phyloP scores from a whole-genome alignment of 768 basidiomycete genomes.

The Termitomyces sp. region DNA sequence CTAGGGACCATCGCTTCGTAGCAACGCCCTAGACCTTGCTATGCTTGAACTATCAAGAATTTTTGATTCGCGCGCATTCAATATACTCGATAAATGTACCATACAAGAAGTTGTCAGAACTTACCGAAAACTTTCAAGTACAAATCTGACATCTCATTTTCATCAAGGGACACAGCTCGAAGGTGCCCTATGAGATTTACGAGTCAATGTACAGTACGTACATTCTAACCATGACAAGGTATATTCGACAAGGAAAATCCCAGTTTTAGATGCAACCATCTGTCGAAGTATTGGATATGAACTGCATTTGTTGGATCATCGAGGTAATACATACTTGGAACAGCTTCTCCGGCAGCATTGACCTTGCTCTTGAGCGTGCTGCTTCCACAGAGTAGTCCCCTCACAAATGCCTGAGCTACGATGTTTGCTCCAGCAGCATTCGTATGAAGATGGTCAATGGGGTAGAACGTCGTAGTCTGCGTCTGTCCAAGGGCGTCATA shows the following conservation, averaged over 20 bases:
- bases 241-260: not conserved
- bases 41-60: not conserved
- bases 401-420: conserved; percentile 42
- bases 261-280: not conserved
- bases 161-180: not conserved
- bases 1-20: not conserved
- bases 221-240: not conserved
- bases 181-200: not conserved
- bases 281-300: not conserved
- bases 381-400: conserved; percentile 34
- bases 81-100: not conserved
- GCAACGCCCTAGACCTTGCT: not conserved
- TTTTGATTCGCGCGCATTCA: not conserved
- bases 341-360: not conserved
- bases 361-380: conserved; percentile 23
- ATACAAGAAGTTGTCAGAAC: not conserved
- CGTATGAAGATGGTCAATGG: conserved; percentile 43
- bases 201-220: not conserved
- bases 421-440: conserved; percentile 36
- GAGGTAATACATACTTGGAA: not conserved
- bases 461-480: conserved; percentile 31
- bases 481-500: conserved; percentile 35
- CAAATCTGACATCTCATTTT: no score
- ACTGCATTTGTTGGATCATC: not conserved
- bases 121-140: not conserved